Conservation (phyloP, 208 protist genomes). For the Trypanosoma vivax region DNA sequence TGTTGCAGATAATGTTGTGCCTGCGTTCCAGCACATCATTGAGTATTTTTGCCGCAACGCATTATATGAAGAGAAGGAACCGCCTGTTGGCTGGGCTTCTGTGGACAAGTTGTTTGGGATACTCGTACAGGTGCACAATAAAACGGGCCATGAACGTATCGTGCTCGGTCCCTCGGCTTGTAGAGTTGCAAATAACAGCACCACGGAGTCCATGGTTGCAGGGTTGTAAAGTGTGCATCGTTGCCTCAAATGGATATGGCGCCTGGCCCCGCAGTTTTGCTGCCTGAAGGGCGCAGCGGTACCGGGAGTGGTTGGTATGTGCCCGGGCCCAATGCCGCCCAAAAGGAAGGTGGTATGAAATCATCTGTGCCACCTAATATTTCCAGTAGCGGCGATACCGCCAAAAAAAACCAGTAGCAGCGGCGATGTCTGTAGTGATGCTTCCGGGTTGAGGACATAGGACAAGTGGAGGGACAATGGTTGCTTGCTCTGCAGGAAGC, state of each 20-base stretch:
- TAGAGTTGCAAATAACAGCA: conserved; percentile 15
- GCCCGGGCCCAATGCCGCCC: no score
- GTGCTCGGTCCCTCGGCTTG: conserved; percentile 8
- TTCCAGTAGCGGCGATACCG: background rate
- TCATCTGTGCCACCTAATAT: background rate
- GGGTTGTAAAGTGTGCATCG: background rate
- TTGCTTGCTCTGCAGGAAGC: conserved; percentile 33
- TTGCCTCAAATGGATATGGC: no score
- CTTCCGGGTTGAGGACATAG: background rate
- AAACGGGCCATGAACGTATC: conserved; percentile 16
- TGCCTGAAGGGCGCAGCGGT: no score
- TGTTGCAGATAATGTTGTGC: conserved; percentile 40
- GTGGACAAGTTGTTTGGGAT: conserved; percentile 50
- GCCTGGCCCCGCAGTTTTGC: no score
- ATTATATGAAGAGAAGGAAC: conserved; percentile 31
- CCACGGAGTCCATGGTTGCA: conserved; percentile 2
- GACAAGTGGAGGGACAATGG: conserved; percentile 14
- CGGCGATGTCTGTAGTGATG: background rate
- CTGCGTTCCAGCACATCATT: conserved; percentile 32
- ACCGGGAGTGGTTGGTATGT: no score
- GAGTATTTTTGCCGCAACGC: conserved; percentile 41
- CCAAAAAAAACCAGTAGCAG: background rate
- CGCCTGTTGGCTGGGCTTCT: conserved; percentile 39
- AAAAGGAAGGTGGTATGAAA: no score
- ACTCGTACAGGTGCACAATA: conserved; percentile 21